Percentiles rank a stretch among this genome's conserved stretches.
Conservation (phyloP, 192 early-diverging fungal species). For the Dissophora globulifera region DNA sequence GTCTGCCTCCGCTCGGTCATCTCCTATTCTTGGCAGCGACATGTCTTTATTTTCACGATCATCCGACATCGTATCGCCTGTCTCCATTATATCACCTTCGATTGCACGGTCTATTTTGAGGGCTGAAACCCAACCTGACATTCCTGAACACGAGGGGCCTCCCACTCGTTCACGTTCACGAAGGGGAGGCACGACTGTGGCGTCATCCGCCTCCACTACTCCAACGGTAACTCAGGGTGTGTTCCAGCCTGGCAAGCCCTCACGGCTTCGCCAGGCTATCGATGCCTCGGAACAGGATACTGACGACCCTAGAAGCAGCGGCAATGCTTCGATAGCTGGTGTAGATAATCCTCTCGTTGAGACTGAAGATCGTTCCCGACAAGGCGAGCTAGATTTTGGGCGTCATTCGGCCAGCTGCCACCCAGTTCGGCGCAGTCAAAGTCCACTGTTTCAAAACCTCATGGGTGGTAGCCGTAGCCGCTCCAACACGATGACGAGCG, state of each 20-base stretch:
- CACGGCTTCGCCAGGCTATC: slow-evolving; percentile 32
- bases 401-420: neutral
- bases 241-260: slow-evolving; percentile 26
- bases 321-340: neutral
- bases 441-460: slow-evolving; percentile 31
- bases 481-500: slow-evolving; percentile 20
- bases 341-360: neutral
- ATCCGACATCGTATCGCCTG: slow-evolving; percentile 13
- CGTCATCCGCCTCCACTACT: neutral
- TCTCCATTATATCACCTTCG: slow-evolving; percentile 22
- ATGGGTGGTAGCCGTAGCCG: slow-evolving; percentile 18
- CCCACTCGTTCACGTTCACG: neutral
- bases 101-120: slow-evolving; percentile 15
- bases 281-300: neutral
- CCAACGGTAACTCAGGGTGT: neutral
- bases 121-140: neutral
- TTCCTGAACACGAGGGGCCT: neutral
- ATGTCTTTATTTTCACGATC: slow-evolving; percentile 28
- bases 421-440: slow-evolving; percentile 7
- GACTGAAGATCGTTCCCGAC: neutral
- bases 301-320: neutral
- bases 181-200: neutral
- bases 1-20: slow-evolving; percentile 36
- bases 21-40: slow-evolving; percentile 41
- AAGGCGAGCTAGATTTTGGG: neutral